phyloP scores from a whole-genome alignment of 1,284 basidiomycete species.

The Filobasidium uniguttulatum region DNA sequence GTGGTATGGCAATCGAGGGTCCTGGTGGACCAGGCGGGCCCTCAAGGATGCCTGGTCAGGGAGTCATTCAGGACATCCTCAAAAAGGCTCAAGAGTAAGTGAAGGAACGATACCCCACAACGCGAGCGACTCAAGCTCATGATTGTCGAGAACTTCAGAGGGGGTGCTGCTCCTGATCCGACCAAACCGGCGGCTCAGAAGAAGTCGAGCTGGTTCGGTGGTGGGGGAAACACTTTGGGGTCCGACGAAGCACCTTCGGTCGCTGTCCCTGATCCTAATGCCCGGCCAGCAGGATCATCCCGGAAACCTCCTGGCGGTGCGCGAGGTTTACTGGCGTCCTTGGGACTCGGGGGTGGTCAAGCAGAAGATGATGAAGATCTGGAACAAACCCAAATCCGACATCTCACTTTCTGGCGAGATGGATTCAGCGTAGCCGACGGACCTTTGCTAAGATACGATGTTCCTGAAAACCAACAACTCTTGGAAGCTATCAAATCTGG shows the following conservation, averaged over 20 bases:
- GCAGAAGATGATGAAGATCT: conserved; percentile 40
- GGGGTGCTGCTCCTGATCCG: not conserved
- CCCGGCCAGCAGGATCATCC: conserved; percentile 17
- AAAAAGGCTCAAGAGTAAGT: conserved; percentile 66
- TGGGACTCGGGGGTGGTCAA: conserved; percentile 8
- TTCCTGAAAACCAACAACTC: conserved; percentile 59
- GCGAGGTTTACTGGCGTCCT: conserved; percentile 13
- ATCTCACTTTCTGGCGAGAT: conserved; percentile 84
- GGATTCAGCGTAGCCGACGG: conserved; percentile 91
- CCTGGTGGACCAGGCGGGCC: conserved; percentile 44
- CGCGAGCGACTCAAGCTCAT: not conserved
- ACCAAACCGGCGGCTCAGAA: not conserved
- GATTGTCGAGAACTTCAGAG: no score
- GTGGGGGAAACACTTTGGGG: conserved; percentile 71
- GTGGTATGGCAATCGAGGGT: conserved; percentile 80
- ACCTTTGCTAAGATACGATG: conserved; percentile 68
- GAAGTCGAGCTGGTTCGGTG: conserved; percentile 42
- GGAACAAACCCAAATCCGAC: conserved; percentile 52
- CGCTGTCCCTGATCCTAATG: conserved; percentile 55
- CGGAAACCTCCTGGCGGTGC: not conserved
- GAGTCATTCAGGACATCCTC: conserved; percentile 68
- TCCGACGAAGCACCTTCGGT: conserved; percentile 64
- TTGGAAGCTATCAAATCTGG: conserved; percentile 69
- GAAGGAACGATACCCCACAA: not conserved
- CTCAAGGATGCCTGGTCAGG: conserved; percentile 40